Percentiles rank a stretch among this genome's conserved stretches.
These are phyloP conservation scores for Zasmidium angulare DNA, from an alignment of 2,329 filamentous ascomycete species.

Conservation along the genomic window DNA sequence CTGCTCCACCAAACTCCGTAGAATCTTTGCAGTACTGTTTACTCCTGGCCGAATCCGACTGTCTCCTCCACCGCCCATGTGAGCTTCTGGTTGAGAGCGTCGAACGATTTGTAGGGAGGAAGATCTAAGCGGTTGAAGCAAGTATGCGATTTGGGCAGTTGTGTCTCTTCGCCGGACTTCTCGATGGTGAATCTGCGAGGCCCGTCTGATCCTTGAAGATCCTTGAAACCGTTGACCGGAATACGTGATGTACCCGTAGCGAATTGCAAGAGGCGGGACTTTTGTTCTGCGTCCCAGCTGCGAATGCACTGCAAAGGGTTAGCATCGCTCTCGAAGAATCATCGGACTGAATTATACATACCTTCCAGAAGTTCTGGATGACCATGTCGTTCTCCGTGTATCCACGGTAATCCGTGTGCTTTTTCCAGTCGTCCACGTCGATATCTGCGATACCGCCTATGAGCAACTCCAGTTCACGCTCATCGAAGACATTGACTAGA, in stretches of 20 bases:
- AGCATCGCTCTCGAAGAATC: neutral
- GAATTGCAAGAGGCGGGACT: constrained; percentile 92
- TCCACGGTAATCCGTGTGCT: constrained; percentile 97
- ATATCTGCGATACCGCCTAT: constrained; percentile 99
- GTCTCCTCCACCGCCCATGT: constrained; percentile 98
- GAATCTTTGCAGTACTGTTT: constrained; percentile 34
- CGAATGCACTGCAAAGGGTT: constrained; percentile 64
- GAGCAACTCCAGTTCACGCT: constrained; percentile 91
- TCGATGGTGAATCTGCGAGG: constrained; percentile 96
- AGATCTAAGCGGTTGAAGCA: constrained; percentile 98
- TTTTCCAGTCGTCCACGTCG: constrained; percentile 99
- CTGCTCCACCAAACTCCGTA: neutral
- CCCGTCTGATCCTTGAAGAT: constrained; percentile 94
- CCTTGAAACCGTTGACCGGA: constrained; percentile 98
- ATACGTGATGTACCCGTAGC: constrained; percentile 97
- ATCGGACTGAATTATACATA: constrained; percentile 26
- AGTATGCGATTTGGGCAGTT: constrained; percentile 94
- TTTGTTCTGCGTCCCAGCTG: constrained; percentile 97
- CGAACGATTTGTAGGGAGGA: constrained; percentile 86
- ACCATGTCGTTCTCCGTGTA: constrained; percentile 98
- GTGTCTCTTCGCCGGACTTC: constrained; percentile 87
- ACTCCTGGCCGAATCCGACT: constrained; percentile 98
- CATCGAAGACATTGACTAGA: constrained; percentile 96
- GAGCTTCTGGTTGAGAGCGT: constrained; percentile 82
- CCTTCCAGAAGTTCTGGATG: constrained; percentile 97